Percentiles rank a stretch among this genome's conserved stretches.
These are phyloP conservation scores for Candida cerambycidarum DNA, from an alignment of 805 yeast species.

Conservation along the genomic window DNA sequence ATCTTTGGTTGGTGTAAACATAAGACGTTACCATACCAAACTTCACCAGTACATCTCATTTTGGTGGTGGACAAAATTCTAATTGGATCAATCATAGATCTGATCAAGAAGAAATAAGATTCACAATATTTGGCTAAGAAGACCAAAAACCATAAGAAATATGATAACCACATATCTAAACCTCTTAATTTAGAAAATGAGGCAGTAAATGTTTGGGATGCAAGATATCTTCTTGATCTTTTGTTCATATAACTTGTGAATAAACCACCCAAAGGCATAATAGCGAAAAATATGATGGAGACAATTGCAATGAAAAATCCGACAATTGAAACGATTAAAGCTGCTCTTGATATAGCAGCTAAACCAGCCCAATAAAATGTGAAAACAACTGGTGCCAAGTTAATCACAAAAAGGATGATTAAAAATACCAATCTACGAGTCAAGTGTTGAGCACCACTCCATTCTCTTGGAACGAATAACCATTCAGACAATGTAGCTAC, in stretches of 20 bases:
- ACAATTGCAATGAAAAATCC: slow-evolving; percentile 86
- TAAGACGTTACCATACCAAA: slow-evolving; percentile 73
- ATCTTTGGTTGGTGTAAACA: slow-evolving; percentile 88
- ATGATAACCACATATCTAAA: slow-evolving; percentile 94
- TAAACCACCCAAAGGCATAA: slow-evolving; percentile 96
- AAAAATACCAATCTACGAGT: slow-evolving; percentile 82
- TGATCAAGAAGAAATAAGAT: slow-evolving; percentile 88
- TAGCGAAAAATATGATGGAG: slow-evolving; percentile 80
- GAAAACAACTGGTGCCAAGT: slow-evolving; percentile 84
- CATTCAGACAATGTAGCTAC: slow-evolving; percentile 89
- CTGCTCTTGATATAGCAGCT: slow-evolving; percentile 64
- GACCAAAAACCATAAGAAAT: slow-evolving; percentile 84
- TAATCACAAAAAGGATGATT: slow-evolving; percentile 60
- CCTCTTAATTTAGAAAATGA: slow-evolving; percentile 79
- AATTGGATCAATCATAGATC: slow-evolving; percentile 92
- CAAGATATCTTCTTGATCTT: slow-evolving; percentile 81
- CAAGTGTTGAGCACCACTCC: slow-evolving; percentile 99
- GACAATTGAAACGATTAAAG: slow-evolving; percentile 77
- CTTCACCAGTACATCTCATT: slow-evolving; percentile 96
- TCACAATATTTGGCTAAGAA: slow-evolving; percentile 87
- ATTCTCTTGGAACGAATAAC: slow-evolving; percentile 93
- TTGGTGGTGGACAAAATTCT: slow-evolving; percentile 79
- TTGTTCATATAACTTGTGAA: slow-evolving; percentile 91
- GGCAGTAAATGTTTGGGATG: slow-evolving; percentile 96
- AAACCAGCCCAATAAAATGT: slow-evolving; percentile 79